Percentiles rank a stretch among this genome's conserved stretches.
Evolutionary conservation across 805 yeast genomes (phyloP).

Genomic region (Hanseniaspora opuntiae): DNA sequence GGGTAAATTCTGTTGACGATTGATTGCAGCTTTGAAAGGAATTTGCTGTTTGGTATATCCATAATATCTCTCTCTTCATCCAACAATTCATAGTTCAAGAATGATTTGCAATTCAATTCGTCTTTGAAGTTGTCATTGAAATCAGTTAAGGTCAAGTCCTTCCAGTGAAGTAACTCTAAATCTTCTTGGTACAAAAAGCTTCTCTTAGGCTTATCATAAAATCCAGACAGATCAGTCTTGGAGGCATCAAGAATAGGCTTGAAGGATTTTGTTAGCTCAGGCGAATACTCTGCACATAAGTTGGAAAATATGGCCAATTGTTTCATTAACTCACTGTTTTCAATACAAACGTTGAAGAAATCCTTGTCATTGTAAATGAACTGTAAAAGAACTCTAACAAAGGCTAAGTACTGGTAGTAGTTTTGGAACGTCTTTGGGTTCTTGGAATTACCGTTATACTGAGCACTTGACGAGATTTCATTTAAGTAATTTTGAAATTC

Average conservation of each 20-base stretch:
- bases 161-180: constrained; percentile 46
- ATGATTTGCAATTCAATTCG: not conserved
- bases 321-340: constrained; percentile 23
- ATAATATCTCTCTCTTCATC: constrained; percentile 8
- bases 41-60: constrained; percentile 2
- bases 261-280: not conserved
- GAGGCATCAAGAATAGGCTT: not conserved
- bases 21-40: constrained; percentile 4
- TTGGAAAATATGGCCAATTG: constrained; percentile 18
- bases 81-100: constrained; percentile 4
- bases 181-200: constrained; percentile 50
- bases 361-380: constrained; percentile 30
- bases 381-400: constrained; percentile 46
- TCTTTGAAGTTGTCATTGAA: constrained; percentile 34
- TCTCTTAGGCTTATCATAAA: constrained; percentile 32
- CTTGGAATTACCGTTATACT: not conserved
- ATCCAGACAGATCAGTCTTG: not conserved
- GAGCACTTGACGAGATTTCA: not conserved
- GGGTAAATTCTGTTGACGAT: constrained; percentile 7
- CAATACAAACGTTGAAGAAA: constrained; percentile 24
- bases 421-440: constrained; percentile 15
- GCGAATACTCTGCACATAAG: not conserved
- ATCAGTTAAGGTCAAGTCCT: constrained; percentile 43
- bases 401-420: constrained; percentile 23
- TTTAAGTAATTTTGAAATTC: constrained; percentile 13